Base-by-base conservation (phyloP, 2,329 filamentous ascomycete genomes). In the Bipolaris victoriae region DNA sequence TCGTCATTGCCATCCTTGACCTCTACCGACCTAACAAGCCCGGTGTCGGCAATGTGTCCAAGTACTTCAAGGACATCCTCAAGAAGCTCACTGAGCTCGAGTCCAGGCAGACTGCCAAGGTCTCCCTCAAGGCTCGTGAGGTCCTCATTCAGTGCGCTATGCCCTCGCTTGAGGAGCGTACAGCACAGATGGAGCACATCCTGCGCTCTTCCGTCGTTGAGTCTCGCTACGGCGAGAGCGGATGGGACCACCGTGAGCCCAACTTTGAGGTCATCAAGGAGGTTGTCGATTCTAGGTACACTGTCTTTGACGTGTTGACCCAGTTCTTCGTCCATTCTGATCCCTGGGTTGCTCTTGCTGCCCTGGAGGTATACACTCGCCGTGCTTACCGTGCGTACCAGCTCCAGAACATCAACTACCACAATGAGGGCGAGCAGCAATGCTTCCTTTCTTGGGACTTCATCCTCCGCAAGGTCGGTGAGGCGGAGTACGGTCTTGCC, bases 221-320 rank as follows among this genome's bases (percentile, higher is more conserved):
- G 78, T 97, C 93, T n/a, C 89, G 91, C 67, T 99, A 99, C 72
- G 95, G 95, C 58, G 95, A 99, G 84, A 93, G 91, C 59, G 93
- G 94, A 49, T 97, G 91, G 90, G 94, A 97, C 63, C 95, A 99
- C 80, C 86, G 95, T 65, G 91, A 97, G 78, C 95, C 95, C 46
- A 91, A 90, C 78, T 82, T 96, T 52, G 90, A 96, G 20, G 83
- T 96, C 63, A 89, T 99, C 80, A 97, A 97, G 83, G 95, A 99
- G 78, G 93, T 99, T 31, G 92, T 99, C 50, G 95, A 99, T 78
- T 98, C 95, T 52, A 96, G 96, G 81, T 98, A 96, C 82, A 98
- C 94, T 40, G 95, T 99, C 63, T 97, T 97, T 68, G 95, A 99
- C 74, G 95, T 99, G 16, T 80, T 99, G 65, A 90, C 94, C 7